Evolutionary conservation across 495 filamentous ascomycete genomes (phyloP), one percentile per base, ranked within the genome.

Genomic region (Pyronema omphalodes): DNA sequence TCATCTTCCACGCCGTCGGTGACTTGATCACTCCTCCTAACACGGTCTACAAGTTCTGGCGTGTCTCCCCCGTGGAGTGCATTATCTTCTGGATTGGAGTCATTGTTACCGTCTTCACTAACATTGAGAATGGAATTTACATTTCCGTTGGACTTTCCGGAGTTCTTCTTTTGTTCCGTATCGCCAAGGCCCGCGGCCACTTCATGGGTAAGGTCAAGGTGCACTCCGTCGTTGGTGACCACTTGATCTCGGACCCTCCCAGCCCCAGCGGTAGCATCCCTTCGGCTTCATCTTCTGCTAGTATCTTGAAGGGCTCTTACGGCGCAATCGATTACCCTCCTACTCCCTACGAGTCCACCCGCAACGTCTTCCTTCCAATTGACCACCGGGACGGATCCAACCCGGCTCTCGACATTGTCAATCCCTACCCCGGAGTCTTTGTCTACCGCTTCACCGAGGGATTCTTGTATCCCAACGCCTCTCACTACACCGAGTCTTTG

Each of bases 1-100:
- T 98, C 65, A 98, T 98, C 59, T 96, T 98, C 64, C 91, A 98
- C 64, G 91, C 93, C 17, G 91, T 98, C 18, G 86, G 86, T 54
- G 91, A 98, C 61, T 67, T 98, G 47, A 89, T 98, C 68, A 95
- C 93, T 0, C 78, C 89, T 1, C 91, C 93, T 6, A 89, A 94
- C 64, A 87, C 83, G 1, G 74, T 96, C 6, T 96, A 95, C 68
- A 84, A 91, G 65, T 98, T 98, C 72, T 98, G 93, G 91, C 73
- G 80, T 7, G 82, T 94, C 9, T 88, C 84, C 6, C 91, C 93
- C 0, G 62, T 96, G 1, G 91, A 98, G 63, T 84, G 87, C 1
- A 50, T 88, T 29, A 89, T 98, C 62, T 98, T 96, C 74, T 94
- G 96, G 65, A 77, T 84, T 14, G 91, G 91, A 62, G 91, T 96